Base-by-base conservation (phyloP, 495 filamentous ascomycete species). In the Aspergillus nidulans region DNA sequence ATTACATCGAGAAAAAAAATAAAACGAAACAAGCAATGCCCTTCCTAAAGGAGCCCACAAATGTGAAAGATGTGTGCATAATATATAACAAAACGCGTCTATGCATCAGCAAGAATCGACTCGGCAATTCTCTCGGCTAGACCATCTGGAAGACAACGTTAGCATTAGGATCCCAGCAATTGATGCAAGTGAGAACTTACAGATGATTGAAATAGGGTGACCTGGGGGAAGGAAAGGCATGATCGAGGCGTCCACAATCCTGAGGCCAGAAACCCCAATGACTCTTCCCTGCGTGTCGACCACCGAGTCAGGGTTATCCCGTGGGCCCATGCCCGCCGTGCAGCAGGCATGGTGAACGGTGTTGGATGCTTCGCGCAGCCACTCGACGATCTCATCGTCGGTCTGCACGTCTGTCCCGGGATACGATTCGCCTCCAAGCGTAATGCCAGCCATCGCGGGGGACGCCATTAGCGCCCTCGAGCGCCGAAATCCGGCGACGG, bases 161-260 rank as follows among this genome's bases (percentile, higher is more conserved):
- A 43, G 40, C 13, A 20, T 13, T 13, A 16, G 32, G 18, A 19
- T 52, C 16, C 12, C 10, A 23, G 5, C 20, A 23, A 16, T 4
- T 2, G 15, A 45, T 13, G 15, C 10, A n/a, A n/a, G n/a, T n/a
- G 42, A 19, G 13, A 26, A 57, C 55, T 41, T 42, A 57, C 55
- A 57, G 4, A 57, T 23, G 0, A 40, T 47, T 8, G 55, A 24
- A 41, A 36, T 30, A 1, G 51, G 51, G 36, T 59, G 57, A 7
- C 57, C 57, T 23, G 57, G 57, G 1, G 57, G 45, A 3, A 59
- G 30, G 7, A 54, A 46, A 3, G 81, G 81, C 44, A 74, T 81
- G 1, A 77, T 77, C 18, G 64, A 71, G 18, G 81, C 81, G 65
- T 85, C 82, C 2, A 84, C 81, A 4, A 84, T 79, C 25, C 83